A percentile compares a stretch with the other conserved stretches of the same genome.
These are phyloP conservation scores for Chenopodium album DNA, from an alignment of 148 eudicot species.

Conservation along the genomic window DNA sequence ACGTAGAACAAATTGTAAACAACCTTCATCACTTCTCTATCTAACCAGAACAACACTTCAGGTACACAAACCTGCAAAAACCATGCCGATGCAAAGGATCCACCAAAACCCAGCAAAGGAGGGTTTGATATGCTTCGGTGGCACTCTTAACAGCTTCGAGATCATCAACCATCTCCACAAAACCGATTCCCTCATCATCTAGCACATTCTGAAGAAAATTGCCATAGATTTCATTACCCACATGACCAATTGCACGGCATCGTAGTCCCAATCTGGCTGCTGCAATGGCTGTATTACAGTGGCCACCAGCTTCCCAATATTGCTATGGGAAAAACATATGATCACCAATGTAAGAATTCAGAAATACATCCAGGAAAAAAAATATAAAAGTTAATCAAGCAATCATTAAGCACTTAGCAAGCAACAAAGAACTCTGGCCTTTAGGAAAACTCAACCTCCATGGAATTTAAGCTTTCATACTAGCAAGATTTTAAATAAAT, in stretches of 20 bases:
- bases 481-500: neutral
- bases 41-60: neutral
- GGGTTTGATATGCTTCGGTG: conserved; percentile 59
- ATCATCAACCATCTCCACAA: conserved; percentile 66
- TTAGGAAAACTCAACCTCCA: neutral
- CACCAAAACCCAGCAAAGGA: conserved; percentile 96
- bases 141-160: conserved; percentile 33
- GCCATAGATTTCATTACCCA: conserved; percentile 86
- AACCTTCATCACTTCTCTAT: neutral
- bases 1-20: neutral
- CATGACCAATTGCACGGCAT: conserved; percentile 77
- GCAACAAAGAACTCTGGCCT: neutral
- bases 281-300: conserved; percentile 90
- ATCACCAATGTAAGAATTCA: conserved; percentile 1
- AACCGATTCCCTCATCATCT: conserved; percentile 62
- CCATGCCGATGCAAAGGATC: conserved; percentile 91
- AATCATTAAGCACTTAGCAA: neutral
- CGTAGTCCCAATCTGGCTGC: conserved; percentile 91
- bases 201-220: conserved; percentile 76
- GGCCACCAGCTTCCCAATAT: conserved; percentile 99
- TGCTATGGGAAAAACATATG: conserved; percentile 41
- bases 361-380: neutral
- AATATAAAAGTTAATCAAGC: neutral
- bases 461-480: neutral
- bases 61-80: conserved; percentile 71